A percentile compares a stretch with the other conserved stretches of the same genome.
phyloP scores from a whole-genome alignment of 2,329 filamentous ascomycete genomes.

The Pyrenochaeta sp. region DNA sequence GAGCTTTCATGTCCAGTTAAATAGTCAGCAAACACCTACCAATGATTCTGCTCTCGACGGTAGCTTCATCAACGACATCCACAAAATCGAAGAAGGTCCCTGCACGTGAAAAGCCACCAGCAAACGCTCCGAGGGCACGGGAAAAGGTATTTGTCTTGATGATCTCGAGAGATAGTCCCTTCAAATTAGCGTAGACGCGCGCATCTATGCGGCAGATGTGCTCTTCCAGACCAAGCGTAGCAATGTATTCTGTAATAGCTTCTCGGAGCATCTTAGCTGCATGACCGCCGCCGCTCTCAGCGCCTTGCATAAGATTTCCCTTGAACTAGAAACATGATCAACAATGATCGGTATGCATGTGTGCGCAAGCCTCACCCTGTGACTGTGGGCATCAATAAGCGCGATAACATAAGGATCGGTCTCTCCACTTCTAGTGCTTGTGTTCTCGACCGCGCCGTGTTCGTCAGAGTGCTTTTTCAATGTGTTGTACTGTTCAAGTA shows the following conservation, averaged over 20 bases:
- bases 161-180: background rate
- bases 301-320: background rate
- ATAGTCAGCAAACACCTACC: background rate
- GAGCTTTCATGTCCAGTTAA: background rate
- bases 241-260: background rate
- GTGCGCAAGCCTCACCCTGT: background rate
- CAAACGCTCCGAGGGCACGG: background rate
- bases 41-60: constrained; percentile 5
- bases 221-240: background rate
- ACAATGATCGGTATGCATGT: too few species aligned
- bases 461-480: background rate
- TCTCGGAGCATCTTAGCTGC: background rate
- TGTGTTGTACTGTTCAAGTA: background rate
- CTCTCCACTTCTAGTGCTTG: background rate
- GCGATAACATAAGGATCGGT: background rate
- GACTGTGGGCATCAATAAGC: constrained; percentile 2
- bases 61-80: constrained; percentile 1
- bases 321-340: background rate
- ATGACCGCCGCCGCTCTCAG: background rate
- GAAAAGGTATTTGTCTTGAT: background rate
- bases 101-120: constrained; percentile 6
- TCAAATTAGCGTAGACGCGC: background rate
- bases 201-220: background rate
- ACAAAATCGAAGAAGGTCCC: constrained; percentile 2
- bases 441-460: background rate